A percentile compares a stretch with the other conserved stretches of the same genome.
Evolutionary conservation across 2,329 filamentous ascomycete species (phyloP).

Genomic region (Monilinia aucupariae): DNA sequence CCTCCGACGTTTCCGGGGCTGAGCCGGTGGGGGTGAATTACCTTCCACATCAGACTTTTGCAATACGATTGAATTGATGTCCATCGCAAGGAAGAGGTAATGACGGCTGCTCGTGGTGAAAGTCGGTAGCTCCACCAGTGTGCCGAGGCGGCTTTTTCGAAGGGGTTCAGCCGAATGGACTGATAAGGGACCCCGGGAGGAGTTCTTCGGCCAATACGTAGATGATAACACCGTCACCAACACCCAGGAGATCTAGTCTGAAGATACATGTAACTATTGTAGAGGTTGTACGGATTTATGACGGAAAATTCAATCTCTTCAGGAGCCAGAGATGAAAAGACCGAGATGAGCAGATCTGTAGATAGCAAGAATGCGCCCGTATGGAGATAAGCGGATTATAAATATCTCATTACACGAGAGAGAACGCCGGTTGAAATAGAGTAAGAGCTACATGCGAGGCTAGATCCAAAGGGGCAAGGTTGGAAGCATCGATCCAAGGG

Average conservation of each 20-base stretch:
- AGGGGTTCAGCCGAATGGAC: neutral
- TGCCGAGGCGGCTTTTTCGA: neutral
- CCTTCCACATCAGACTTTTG: neutral
- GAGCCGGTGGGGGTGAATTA: constrained; percentile 9
- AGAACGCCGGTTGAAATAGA: neutral
- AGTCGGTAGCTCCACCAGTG: neutral
- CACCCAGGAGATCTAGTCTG: neutral
- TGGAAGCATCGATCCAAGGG: too few species aligned
- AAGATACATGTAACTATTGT: neutral
- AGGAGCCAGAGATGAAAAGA: neutral
- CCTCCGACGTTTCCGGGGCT: constrained; percentile 29
- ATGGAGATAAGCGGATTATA: constrained; percentile 7
- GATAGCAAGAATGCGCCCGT: neutral
- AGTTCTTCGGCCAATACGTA: neutral
- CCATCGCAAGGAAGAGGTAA: neutral
- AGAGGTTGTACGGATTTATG: constrained; percentile 2
- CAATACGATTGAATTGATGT: constrained; percentile 13
- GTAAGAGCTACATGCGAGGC: neutral
- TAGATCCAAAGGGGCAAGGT: neutral
- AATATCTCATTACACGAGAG: constrained; percentile 1
- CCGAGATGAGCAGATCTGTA: constrained; percentile 4
- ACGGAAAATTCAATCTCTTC: neutral
- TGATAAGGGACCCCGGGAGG: too few species aligned
- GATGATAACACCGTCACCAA: neutral
- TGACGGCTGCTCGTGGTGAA: neutral